Evolutionary conservation across 768 basidiomycete species (phyloP).

Genomic region (Podaxis sp.): DNA sequence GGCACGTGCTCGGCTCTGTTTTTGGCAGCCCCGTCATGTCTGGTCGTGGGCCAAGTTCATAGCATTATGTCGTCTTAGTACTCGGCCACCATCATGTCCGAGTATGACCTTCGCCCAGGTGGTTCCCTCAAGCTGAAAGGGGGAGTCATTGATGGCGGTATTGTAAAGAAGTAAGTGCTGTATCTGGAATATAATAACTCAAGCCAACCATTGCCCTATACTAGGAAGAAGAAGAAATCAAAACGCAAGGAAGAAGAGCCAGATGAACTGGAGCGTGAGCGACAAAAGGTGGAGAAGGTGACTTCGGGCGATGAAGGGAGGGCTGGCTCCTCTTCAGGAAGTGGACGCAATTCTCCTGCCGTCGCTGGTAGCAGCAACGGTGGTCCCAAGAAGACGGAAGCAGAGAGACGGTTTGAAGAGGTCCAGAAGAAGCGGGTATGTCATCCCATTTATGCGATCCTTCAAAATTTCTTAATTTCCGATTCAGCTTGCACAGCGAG

Average conservation of each 20-base stretch:
- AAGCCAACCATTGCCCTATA: constrained; percentile 7
- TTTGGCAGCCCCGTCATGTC: not conserved
- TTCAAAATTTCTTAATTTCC: constrained; percentile 8
- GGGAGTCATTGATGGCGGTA: constrained; percentile 73
- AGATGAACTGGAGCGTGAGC: constrained; percentile 44
- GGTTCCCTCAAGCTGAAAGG: constrained; percentile 91
- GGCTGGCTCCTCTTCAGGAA: constrained; percentile 49
- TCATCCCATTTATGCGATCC: constrained; percentile 11
- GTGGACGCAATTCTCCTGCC: constrained; percentile 62
- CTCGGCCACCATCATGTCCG: constrained; percentile 56
- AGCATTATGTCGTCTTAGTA: constrained; percentile 15
- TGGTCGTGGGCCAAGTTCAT: not conserved
- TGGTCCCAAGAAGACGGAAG: constrained; percentile 74
- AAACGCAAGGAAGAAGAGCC: constrained; percentile 52
- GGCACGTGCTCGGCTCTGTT: constrained; percentile 25
- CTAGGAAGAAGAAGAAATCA: constrained; percentile 79
- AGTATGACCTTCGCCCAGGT: constrained; percentile 82
- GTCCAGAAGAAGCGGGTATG: constrained; percentile 79
- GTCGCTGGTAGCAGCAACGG: constrained; percentile 41
- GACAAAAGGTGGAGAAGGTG: constrained; percentile 48
- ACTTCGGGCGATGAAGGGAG: constrained; percentile 43
- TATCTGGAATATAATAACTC: constrained; percentile 15
- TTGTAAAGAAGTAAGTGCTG: constrained; percentile 73
- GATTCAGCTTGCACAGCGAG: constrained; percentile 66
- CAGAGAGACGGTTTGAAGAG: constrained; percentile 87